These are phyloP conservation scores for Microthlaspi erraticum DNA, from an alignment of 345 rosid genomes.

Conservation along the genomic window DNA sequence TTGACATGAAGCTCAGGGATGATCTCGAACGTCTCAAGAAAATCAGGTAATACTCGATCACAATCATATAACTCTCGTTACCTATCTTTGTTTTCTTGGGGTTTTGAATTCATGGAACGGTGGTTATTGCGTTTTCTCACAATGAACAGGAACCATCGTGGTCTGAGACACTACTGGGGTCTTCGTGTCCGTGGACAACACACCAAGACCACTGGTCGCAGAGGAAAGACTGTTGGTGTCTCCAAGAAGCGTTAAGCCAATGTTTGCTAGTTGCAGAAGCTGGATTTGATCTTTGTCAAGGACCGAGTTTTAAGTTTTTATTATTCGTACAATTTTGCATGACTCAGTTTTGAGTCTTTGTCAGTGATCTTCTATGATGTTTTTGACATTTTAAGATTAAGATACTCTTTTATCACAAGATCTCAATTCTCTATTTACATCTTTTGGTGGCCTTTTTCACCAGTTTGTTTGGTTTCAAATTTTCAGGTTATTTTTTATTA, in stretches of 20 bases:
- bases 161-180: slow-evolving; percentile 99
- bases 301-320: slow-evolving; percentile 16
- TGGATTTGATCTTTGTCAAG: slow-evolving; percentile 9
- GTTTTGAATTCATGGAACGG: background rate
- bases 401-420: background rate
- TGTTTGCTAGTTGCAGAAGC: slow-evolving; percentile 11
- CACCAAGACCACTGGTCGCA: slow-evolving; percentile 95
- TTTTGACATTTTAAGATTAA: background rate
- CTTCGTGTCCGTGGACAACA: slow-evolving; percentile 97
- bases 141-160: slow-evolving; percentile 81
- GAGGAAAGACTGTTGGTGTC: slow-evolving; percentile 97
- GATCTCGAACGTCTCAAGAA: slow-evolving; percentile 94
- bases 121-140: background rate
- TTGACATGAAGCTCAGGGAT: slow-evolving; percentile 96
- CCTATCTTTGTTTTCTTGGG: background rate
- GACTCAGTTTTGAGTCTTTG: background rate
- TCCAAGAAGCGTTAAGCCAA: slow-evolving; percentile 68
- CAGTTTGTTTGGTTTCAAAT: too few species aligned
- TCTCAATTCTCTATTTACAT: slow-evolving; percentile 9
- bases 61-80: background rate
- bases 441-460: background rate
- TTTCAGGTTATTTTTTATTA: too few species aligned
- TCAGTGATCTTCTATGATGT: background rate
- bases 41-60: slow-evolving; percentile 58
- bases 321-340: slow-evolving; percentile 29